These are phyloP conservation scores for Lizonia empirigonia DNA, from an alignment of 2,329 filamentous ascomycete genomes.

Conservation along the genomic window DNA sequence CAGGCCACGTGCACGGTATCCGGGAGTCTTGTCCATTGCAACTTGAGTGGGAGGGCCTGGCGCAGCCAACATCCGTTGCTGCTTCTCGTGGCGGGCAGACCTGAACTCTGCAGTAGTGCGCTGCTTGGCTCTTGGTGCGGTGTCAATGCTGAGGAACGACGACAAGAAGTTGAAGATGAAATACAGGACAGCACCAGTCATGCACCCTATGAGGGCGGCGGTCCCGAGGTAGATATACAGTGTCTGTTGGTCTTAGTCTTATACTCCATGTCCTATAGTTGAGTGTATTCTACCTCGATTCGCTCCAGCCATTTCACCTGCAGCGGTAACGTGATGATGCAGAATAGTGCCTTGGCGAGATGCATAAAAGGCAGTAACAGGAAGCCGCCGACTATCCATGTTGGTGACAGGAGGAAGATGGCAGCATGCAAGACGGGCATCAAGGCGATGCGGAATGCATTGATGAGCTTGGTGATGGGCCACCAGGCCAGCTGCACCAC, in stretches of 20 bases:
- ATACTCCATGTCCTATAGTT: background rate
- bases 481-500: constrained; percentile 46
- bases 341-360: constrained; percentile 51
- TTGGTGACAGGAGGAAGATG: constrained; percentile 49
- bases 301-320: constrained; percentile 53
- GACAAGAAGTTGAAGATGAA: constrained; percentile 62
- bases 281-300: constrained; percentile 57
- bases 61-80: constrained; percentile 13
- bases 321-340: constrained; percentile 56
- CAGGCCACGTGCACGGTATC: constrained; percentile 53
- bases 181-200: constrained; percentile 65
- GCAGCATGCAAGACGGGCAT: background rate
- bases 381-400: constrained; percentile 56
- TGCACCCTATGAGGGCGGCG: constrained; percentile 69
- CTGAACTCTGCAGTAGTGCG: constrained; percentile 41
- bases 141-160: constrained; percentile 54
- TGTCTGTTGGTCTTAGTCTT: constrained; percentile 40
- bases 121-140: constrained; percentile 10
- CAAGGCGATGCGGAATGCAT: constrained; percentile 20
- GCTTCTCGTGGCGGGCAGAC: constrained; percentile 34
- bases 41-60: constrained; percentile 26
- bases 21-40: constrained; percentile 39
- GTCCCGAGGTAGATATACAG: constrained; percentile 66
- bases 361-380: constrained; percentile 58
- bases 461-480: constrained; percentile 47